Evolutionary conservation across 23 red algal species (phyloP).

Genomic region (Gracilaria domingensis): DNA sequence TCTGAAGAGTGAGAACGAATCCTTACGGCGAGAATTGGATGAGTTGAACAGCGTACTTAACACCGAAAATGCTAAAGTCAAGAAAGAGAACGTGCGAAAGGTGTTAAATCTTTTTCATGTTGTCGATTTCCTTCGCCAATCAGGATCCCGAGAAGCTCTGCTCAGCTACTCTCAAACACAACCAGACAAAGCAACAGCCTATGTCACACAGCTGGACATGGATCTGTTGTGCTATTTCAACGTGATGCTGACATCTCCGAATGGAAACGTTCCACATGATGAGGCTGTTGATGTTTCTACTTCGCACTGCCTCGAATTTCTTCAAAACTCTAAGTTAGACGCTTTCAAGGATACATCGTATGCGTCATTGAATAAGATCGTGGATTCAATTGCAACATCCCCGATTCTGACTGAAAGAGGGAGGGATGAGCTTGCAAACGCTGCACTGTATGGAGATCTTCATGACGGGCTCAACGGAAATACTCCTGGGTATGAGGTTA

Average conservation of each 20-base stretch:
- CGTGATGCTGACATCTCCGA: conserved; percentile 80
- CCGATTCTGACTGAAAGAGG: conserved; percentile 75
- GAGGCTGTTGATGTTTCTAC: conserved; percentile 69
- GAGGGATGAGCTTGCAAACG: neutral
- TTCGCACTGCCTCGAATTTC: conserved; percentile 67
- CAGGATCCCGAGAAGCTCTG: conserved; percentile 51
- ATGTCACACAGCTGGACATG: conserved; percentile 55
- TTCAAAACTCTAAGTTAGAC: conserved; percentile 57
- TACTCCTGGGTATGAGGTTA: conserved; percentile 20
- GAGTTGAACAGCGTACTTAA: neutral
- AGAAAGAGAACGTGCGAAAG: conserved; percentile 43
- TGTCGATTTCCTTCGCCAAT: conserved; percentile 52
- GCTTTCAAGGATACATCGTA: conserved; percentile 77
- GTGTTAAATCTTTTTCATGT: conserved; percentile 70
- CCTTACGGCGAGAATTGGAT: conserved; percentile 26
- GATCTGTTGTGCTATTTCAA: conserved; percentile 80
- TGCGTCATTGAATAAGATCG: conserved; percentile 51
- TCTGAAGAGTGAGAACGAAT: conserved; percentile 17
- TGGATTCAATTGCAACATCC: conserved; percentile 55
- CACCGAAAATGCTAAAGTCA: neutral
- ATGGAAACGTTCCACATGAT: conserved; percentile 74
- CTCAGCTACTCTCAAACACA: conserved; percentile 32
- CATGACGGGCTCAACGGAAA: conserved; percentile 15
- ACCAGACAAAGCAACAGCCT: neutral
- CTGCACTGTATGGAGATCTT: neutral